Evolutionary conservation across 139 green algal species (phyloP), one percentile per base, ranked within the genome.

Genomic region (Eudorina sp.): DNA sequence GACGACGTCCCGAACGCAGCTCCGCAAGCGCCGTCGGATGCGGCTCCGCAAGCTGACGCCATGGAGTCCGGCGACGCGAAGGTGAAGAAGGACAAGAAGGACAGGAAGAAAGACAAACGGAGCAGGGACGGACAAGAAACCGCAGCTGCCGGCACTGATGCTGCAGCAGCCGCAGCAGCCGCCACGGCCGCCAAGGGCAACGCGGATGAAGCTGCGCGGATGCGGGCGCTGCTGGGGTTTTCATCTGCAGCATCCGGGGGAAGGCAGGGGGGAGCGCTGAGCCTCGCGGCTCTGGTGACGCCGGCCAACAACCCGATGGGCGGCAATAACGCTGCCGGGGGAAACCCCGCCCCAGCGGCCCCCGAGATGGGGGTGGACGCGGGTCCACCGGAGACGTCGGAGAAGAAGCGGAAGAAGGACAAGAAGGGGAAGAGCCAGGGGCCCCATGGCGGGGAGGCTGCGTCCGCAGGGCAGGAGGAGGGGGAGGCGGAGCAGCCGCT

Each of bases 171-270:
- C 70, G 46, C 53, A 66, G 78, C 68, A 40, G 34, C 31, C 2
- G 75, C 62, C 14, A 31, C 31, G 36, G 38, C 66, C 18, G 70
- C 70, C 29, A 58, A n/a, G 38, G 91, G 94, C 73, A 97, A 98
- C 76, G 94, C 94, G 3, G 93, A 94, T 8, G 93, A 98, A 72
- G 95, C 95, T 31, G 85, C 83, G 8, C 84, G 72, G n/a, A 95
- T 96, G 18, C 91, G 94, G 38, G 77, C 79, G 18, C 76, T 94
- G 1, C 89, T 96, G 36, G 94, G 95, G 66, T 91, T 94, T 60
- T 58, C 55, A 0, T 21, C 55, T 2, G 19, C 41, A 9, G 53
- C n/a, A n/a, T n/a, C n/a, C n/a, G n/a, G n/a, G n/a, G n/a, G n/a
- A n/a, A n/a, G n/a, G n/a, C n/a, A n/a, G n/a, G n/a, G n/a, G n/a